These are phyloP conservation scores for Pedinophyceae sp. DNA, from an alignment of 139 green algal genomes.

Conservation along the genomic window DNA sequence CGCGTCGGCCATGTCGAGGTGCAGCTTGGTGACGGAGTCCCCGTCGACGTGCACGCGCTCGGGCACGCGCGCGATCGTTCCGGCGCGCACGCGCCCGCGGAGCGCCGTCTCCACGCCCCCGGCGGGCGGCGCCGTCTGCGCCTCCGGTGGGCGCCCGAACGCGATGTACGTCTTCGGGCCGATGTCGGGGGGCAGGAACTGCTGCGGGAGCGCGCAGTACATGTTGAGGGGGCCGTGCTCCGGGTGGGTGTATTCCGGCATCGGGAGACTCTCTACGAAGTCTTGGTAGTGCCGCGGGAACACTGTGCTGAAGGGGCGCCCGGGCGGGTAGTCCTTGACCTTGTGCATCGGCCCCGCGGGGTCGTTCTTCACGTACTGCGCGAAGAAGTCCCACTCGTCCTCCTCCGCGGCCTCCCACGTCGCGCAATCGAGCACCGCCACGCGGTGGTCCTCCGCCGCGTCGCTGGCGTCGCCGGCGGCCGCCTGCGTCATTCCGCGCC, in stretches of 20 bases:
- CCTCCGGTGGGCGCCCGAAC: slow-evolving; percentile 2
- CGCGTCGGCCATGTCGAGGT: slow-evolving; percentile 31
- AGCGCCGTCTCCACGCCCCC: too few relatives aligned
- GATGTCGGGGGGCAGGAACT: slow-evolving; percentile 15
- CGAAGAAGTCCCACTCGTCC: neutral
- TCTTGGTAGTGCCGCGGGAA: slow-evolving; percentile 16
- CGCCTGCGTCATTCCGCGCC: too few relatives aligned
- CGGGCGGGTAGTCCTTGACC: neutral
- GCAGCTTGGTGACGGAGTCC: slow-evolving; percentile 29
- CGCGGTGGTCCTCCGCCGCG: too few relatives aligned
- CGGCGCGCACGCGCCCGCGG: too few relatives aligned
- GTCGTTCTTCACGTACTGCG: neutral
- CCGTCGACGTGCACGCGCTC: too few relatives aligned
- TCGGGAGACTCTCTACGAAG: slow-evolving; percentile 13
- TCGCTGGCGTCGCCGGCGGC: too few relatives aligned
- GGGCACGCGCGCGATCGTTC: too few relatives aligned
- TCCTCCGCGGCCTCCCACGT: neutral
- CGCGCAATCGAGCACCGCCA: neutral
- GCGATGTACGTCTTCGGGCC: slow-evolving; percentile 30
- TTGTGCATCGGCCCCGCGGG: neutral
- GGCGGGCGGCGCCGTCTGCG: too few relatives aligned
- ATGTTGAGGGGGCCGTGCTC: slow-evolving; percentile 7
- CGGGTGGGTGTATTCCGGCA: slow-evolving; percentile 8
- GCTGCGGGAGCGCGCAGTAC: neutral
- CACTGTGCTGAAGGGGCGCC: slow-evolving; percentile 7